phyloP scores from a whole-genome alignment of 495 filamentous ascomycete genomes.

The Xylaria curta region DNA sequence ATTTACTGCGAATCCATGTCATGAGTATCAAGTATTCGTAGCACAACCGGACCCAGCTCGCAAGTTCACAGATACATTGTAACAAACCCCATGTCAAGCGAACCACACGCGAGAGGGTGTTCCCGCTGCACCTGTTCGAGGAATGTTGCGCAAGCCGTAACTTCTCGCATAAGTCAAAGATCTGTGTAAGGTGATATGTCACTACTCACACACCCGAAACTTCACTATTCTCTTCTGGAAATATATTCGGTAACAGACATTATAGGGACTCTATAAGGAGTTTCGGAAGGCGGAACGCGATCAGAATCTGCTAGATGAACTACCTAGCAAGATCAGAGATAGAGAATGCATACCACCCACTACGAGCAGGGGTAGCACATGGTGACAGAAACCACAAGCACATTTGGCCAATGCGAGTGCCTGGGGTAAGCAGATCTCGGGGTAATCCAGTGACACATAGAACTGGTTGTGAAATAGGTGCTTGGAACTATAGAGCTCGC shows the following conservation, averaged over 20 bases:
- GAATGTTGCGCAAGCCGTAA: constrained; percentile 18
- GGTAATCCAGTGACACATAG: not conserved
- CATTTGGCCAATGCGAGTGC: constrained; percentile 26
- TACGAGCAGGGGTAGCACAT: constrained; percentile 42
- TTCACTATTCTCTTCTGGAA: not conserved
- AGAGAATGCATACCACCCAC: constrained; percentile 38
- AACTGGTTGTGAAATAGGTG: not conserved
- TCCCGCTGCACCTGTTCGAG: constrained; percentile 17
- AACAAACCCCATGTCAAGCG: constrained; percentile 10
- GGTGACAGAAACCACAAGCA: constrained; percentile 37
- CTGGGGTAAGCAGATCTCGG: constrained; percentile 20
- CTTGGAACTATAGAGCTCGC: not conserved
- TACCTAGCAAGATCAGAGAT: constrained; percentile 27
- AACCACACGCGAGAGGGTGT: constrained; percentile 3
- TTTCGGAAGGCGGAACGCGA: constrained; percentile 16
- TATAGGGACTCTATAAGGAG: not conserved
- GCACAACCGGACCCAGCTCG: not conserved
- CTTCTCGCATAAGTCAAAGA: constrained; percentile 23
- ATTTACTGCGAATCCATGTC: not conserved
- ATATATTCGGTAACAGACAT: not conserved
- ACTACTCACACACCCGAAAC: not conserved
- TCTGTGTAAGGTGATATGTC: constrained; percentile 30
- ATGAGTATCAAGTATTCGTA: not conserved
- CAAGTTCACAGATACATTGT: constrained; percentile 2
- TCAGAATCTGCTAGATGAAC: constrained; percentile 27